Conservation (phyloP, 495 filamentous ascomycete genomes). For the Neurospora sp. region DNA sequence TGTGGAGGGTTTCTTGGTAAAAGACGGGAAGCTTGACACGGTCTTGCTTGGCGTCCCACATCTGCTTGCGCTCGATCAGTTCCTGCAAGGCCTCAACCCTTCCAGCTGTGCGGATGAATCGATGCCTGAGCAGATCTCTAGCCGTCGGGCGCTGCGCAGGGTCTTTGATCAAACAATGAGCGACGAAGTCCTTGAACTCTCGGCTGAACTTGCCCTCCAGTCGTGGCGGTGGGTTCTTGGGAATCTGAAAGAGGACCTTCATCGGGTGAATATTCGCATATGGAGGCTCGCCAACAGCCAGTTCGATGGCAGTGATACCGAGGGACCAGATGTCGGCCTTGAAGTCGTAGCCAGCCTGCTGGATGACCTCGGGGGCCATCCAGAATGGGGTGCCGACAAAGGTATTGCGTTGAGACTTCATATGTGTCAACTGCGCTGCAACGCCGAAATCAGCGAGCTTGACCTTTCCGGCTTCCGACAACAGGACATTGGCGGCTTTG, state of each 20-base stretch:
- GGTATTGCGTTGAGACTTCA: slow-evolving; percentile 95
- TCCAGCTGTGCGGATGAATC: slow-evolving; percentile 77
- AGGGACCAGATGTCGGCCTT: slow-evolving; percentile 98
- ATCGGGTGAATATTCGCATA: slow-evolving; percentile 88
- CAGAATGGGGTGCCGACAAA: slow-evolving; percentile 99
- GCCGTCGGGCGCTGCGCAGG: slow-evolving; percentile 74
- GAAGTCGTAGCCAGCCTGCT: slow-evolving; percentile 93
- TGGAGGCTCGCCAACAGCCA: slow-evolving; percentile 87
- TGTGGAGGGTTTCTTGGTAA: slow-evolving; percentile 84
- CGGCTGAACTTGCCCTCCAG: slow-evolving; percentile 82
- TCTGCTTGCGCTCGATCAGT: slow-evolving; percentile 73
- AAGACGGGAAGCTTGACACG: slow-evolving; percentile 55
- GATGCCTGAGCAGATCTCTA: slow-evolving; percentile 81
- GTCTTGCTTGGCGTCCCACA: slow-evolving; percentile 60
- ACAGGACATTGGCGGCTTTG: slow-evolving; percentile 87
- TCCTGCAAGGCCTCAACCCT: slow-evolving; percentile 79
- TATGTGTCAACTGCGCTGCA: slow-evolving; percentile 90
- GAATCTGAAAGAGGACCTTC: slow-evolving; percentile 97
- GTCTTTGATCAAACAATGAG: slow-evolving; percentile 83
- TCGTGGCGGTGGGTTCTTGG: slow-evolving; percentile 77
- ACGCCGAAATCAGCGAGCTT: slow-evolving; percentile 98
- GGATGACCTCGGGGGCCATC: slow-evolving; percentile 99
- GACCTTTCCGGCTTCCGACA: slow-evolving; percentile 81
- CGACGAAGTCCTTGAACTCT: slow-evolving; percentile 89
- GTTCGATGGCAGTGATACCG: slow-evolving; percentile 90